Conservation (phyloP, 176 grass and related monocot genomes). For the Lolium perenne region DNA sequence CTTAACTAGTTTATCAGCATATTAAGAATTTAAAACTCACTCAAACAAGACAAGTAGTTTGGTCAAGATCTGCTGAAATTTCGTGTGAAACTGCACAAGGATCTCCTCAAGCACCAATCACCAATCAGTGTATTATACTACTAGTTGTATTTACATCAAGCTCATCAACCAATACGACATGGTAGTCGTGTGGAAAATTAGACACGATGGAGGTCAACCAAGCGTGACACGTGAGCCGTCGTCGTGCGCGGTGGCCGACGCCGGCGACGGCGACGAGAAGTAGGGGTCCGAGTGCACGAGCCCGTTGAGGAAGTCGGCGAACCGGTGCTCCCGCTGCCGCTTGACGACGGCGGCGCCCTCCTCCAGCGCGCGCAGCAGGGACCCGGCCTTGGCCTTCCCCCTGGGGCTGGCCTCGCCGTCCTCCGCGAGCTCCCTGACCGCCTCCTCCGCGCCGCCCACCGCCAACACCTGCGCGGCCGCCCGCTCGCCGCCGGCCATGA, state of each 20-base stretch:
- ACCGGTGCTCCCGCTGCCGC: conserved; percentile 37
- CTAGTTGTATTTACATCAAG: conserved; percentile 17
- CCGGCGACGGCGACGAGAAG: conserved; percentile 61
- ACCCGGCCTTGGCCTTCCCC: conserved; percentile 79
- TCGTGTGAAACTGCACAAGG: not conserved
- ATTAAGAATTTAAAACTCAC: not conserved
- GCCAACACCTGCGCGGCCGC: conserved; percentile 58
- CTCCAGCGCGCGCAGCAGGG: conserved; percentile 63
- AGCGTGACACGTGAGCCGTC: not conserved
- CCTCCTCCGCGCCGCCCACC: conserved; percentile 56
- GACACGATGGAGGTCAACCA: conserved; percentile 12
- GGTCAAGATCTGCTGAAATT: not conserved
- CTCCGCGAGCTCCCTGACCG: conserved; percentile 58
- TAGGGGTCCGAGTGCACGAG: conserved; percentile 52
- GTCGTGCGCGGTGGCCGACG: conserved; percentile 48
- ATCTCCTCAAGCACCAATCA: not conserved
- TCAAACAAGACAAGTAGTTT: not conserved
- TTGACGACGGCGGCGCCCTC: conserved; percentile 16
- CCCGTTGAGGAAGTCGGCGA: conserved; percentile 55
- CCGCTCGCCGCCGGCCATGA: conserved; percentile 67
- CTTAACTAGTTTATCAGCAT: not conserved
- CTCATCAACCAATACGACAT: not conserved
- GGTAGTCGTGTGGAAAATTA: not conserved
- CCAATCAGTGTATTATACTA: not conserved
- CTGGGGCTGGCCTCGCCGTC: conserved; percentile 51